Evolutionary conservation across 352 stramenopile species (phyloP).

Genomic region (Globisporangium apiculatum): DNA sequence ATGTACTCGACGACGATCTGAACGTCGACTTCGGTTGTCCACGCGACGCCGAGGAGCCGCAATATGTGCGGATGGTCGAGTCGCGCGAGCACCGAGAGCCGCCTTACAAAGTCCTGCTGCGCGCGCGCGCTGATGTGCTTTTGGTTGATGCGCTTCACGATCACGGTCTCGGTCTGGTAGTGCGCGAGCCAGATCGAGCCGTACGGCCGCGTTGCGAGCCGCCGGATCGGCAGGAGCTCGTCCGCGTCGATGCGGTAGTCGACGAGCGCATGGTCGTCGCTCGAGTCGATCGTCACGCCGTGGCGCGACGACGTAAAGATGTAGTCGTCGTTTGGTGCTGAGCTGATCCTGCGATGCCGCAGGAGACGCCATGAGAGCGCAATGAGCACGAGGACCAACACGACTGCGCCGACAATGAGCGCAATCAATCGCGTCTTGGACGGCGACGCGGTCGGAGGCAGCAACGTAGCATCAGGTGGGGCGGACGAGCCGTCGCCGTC

Average conservation of each 20-base stretch:
- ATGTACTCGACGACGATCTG: constrained; percentile 74
- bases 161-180: constrained; percentile 11
- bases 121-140: constrained; percentile 14
- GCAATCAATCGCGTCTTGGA: constrained; percentile 4
- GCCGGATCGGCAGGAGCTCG: constrained; percentile 13
- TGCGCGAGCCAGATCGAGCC: constrained; percentile 14
- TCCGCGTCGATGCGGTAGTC: constrained; percentile 12
- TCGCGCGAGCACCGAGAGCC: constrained; percentile 57
- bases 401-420: constrained; percentile 7
- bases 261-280: constrained; percentile 9
- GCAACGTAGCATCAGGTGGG: too few species aligned
- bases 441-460: background rate
- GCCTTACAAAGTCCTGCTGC: constrained; percentile 40
- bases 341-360: background rate
- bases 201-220: constrained; percentile 13
- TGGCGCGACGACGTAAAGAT: constrained; percentile 9
- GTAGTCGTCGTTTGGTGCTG: constrained; percentile 1
- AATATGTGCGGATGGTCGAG: constrained; percentile 76
- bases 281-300: constrained; percentile 13
- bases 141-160: constrained; percentile 18
- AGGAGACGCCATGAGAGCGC: constrained; percentile 2
- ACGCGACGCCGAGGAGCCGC: constrained; percentile 72
- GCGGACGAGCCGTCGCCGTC: background rate
- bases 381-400: constrained; percentile 8
- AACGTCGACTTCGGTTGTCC: constrained; percentile 40